phyloP scores from a whole-genome alignment of 1,284 basidiomycete genomes.

The Ceratobasidium sp. region DNA sequence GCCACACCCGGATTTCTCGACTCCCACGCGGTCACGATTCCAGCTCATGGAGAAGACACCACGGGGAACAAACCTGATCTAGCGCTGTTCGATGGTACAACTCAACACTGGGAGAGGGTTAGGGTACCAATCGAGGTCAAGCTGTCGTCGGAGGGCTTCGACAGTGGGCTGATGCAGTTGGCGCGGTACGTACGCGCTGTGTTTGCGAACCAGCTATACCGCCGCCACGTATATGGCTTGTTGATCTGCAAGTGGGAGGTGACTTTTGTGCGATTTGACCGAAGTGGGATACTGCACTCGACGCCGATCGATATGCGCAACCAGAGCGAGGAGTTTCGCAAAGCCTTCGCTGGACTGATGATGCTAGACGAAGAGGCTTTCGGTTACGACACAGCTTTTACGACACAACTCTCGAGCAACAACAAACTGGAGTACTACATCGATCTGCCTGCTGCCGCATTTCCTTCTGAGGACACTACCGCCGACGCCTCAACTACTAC shows the following conservation, averaged over 20 bases:
- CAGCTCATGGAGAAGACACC: not conserved
- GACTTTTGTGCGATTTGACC: conserved; percentile 32
- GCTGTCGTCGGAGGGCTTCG: not conserved
- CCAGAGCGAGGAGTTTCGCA: not conserved
- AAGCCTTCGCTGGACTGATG: no score
- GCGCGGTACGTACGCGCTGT: conserved; percentile 18
- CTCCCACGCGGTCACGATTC: not conserved
- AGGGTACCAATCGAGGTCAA: conserved; percentile 31
- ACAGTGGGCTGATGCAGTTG: no score
- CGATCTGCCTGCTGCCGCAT: conserved; percentile 7
- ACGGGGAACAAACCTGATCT: conserved; percentile 12
- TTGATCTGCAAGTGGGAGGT: conserved; percentile 4
- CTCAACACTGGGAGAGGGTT: conserved; percentile 26
- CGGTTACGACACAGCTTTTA: conserved; percentile 31
- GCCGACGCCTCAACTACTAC: not conserved
- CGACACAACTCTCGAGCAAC: not conserved
- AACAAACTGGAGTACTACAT: no score
- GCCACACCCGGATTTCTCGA: no score
- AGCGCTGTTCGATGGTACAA: not conserved
- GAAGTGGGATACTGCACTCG: conserved; percentile 19
- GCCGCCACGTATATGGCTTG: conserved; percentile 27
- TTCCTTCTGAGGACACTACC: not conserved
- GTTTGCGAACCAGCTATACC: conserved; percentile 28
- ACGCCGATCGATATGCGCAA: not conserved
- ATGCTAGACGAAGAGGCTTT: not conserved